phyloP scores from a whole-genome alignment of 2,329 filamentous ascomycete species.

The Chalaropsis thielavioides region DNA sequence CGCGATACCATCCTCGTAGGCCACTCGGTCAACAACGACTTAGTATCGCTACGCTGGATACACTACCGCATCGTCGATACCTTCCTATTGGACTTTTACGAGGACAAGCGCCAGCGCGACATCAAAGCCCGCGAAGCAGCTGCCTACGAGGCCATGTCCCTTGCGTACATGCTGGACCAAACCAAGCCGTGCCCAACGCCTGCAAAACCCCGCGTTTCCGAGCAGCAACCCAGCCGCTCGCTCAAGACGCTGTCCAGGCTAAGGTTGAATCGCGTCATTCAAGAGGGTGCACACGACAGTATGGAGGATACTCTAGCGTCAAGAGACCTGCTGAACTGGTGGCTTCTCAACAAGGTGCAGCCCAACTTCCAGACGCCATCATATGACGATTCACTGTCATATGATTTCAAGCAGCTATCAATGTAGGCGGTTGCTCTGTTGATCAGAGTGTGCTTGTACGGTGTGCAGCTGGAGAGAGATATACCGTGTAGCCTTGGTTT shows the following conservation, averaged over 20 bases:
- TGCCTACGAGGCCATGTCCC: constrained; percentile 8
- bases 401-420: background rate
- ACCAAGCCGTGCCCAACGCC: background rate
- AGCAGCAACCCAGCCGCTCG: constrained; percentile 22
- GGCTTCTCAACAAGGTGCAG: constrained; percentile 20
- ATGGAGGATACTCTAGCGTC: constrained; percentile 32
- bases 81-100: constrained; percentile 24
- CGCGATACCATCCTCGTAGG: constrained; percentile 35
- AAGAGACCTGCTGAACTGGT: constrained; percentile 30
- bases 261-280: constrained; percentile 29
- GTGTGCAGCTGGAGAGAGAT: too few species aligned
- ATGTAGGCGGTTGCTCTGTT: background rate
- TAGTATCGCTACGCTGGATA: constrained; percentile 34
- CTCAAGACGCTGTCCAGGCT: constrained; percentile 29
- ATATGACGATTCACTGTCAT: background rate
- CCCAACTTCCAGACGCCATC: background rate
- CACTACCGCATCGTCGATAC: constrained; percentile 34
- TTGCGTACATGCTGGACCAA: background rate
- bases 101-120: constrained; percentile 11
- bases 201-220: background rate
- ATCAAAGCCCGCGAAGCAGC: constrained; percentile 16
- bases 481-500: too few species aligned
- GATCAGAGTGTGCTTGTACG: too few species aligned
- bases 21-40: constrained; percentile 31
- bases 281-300: constrained; percentile 29